Percentiles rank a stretch among this genome's conserved stretches.
These are phyloP conservation scores for Stephania cephalantha DNA, from an alignment of 164 flowering plant genomes.

Conservation along the genomic window DNA sequence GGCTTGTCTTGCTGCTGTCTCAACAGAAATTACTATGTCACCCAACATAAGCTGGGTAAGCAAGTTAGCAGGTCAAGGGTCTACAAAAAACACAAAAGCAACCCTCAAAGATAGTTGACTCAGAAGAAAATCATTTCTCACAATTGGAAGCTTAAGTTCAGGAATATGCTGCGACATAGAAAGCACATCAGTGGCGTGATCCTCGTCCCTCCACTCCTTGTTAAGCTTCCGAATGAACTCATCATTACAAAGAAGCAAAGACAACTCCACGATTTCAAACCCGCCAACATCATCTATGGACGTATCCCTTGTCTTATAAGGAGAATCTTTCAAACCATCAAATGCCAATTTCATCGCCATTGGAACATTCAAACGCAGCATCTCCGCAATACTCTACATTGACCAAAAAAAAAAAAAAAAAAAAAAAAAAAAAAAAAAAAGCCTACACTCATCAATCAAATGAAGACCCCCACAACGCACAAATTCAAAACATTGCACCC, in stretches of 20 bases:
- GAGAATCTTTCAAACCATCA: conserved; percentile 64
- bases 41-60: conserved; percentile 87
- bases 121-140: conserved; percentile 29
- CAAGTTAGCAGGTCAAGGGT: conserved; percentile 6
- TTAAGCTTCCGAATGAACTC: conserved; percentile 79
- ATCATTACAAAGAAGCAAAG: conserved; percentile 88
- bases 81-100: background rate
- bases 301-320: conserved; percentile 67
- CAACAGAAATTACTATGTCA: conserved; percentile 89
- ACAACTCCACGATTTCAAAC: conserved; percentile 74
- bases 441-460: background rate
- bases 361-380: conserved; percentile 79
- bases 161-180: conserved; percentile 95
- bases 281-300: conserved; percentile 68
- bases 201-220: conserved; percentile 95
- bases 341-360: conserved; percentile 89
- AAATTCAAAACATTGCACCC: background rate
- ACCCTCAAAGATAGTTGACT: background rate
- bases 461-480: conserved; percentile 1
- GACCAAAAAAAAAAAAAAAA: background rate
- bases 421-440: conserved; percentile 1
- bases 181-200: conserved; percentile 95
- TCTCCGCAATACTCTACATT: conserved; percentile 74
- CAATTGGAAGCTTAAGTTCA: conserved; percentile 75
- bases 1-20: conserved; percentile 94